Base-by-base conservation (phyloP, 768 basidiomycete species). In the Pulveroboletus sp. region DNA sequence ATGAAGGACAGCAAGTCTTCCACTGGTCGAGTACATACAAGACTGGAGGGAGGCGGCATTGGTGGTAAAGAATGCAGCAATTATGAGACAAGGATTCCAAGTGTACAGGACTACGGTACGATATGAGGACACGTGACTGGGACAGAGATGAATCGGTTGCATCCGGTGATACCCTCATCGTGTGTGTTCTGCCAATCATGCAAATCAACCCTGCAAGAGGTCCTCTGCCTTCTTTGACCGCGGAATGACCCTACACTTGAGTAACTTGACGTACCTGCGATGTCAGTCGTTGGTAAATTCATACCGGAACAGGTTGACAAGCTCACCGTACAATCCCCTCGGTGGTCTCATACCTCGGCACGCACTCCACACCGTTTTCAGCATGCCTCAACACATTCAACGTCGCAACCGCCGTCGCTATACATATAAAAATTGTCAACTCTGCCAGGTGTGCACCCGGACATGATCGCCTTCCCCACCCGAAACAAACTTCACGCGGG, bases 401-500 rank as follows among this genome's bases (percentile, higher is more conserved):
- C 10, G 43, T 61, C 9, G 49, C 59, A 8, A 56, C 35, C 12
- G 49, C n/a, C 47, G 28, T 51, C 5, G 45, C 44, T 9, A 46
- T 12, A 32, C 32, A 32, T 11, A 12, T 32, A 32, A 32, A 32
- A 12, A 32, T 32, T 3, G 32, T 32, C 10, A 30, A 9, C 1
- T 58, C 49, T 0, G 42, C 59, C 10, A 58, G 35, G 11, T 50
- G 49, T 4, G 12, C 26, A 39, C 61, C 52, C 0, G 51, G 53
- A 42, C 55, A 54, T 21, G 4, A 40, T 12, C 54, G 51, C 27
- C 54, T 51, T 36, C 50, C 60, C 36, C 30, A 61, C 14, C 60
- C 53, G 37, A 61, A 62, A 50, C 55, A 59, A 2, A 14, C 51
- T 2, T 52, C 46, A 4, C 51, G 41, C 2, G 52, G 49, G 11